Evolutionary conservation across 73 alveolate genomes (phyloP).

Genomic region (Paramecium octaurelia): DNA sequence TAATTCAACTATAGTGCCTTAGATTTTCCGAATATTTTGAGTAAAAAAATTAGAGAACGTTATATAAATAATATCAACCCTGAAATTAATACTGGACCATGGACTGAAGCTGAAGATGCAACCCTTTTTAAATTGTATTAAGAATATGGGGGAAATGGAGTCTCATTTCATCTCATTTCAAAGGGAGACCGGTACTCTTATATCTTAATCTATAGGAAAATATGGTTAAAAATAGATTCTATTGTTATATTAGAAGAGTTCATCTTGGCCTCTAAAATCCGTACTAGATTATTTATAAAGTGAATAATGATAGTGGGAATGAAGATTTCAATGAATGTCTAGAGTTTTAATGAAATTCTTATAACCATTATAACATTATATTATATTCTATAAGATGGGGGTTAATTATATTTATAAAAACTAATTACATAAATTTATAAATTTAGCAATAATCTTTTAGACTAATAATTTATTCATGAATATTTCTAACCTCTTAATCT

Average conservation of each 20-base stretch:
- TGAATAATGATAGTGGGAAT: neutral
- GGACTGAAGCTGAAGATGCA: constrained; percentile 86
- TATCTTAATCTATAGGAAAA: neutral
- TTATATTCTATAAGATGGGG: neutral
- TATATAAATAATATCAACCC: constrained; percentile 98
- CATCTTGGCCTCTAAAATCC: constrained; percentile 23
- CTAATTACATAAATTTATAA: neutral
- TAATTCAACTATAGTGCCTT: constrained; percentile 40
- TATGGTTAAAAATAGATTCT: constrained; percentile 56
- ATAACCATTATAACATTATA: neutral
- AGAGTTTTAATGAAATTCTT: neutral
- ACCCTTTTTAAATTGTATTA: neutral
- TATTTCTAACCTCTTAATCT: neutral
- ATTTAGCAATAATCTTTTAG: neutral
- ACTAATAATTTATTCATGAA: too few species aligned
- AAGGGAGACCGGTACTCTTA: constrained; percentile 53
- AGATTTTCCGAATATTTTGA: constrained; percentile 66
- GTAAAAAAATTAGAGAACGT: constrained; percentile 95
- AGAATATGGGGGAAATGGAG: constrained; percentile 59
- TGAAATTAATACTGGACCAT: constrained; percentile 83
- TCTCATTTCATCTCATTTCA: constrained; percentile 30
- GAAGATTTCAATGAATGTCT: neutral
- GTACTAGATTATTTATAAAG: neutral
- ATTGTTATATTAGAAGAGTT: constrained; percentile 59
- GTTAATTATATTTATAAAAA: neutral